Base-by-base conservation (phyloP, 1,284 basidiomycete genomes). In the Sutorius eximius region DNA sequence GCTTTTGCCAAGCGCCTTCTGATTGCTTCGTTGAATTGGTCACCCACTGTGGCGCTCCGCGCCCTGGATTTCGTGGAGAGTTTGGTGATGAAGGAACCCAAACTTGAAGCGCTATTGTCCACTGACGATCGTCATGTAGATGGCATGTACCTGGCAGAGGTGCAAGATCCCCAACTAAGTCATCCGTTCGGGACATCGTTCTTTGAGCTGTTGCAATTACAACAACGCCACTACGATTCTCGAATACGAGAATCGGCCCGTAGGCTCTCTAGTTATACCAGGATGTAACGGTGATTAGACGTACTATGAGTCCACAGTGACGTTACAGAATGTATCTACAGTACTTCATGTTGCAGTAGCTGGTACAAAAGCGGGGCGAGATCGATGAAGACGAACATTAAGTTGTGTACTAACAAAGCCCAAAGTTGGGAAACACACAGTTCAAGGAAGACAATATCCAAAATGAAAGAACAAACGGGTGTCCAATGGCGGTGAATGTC, bases 1-100 rank as follows among this genome's bases (percentile, higher is more conserved):
- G 92, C 95, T 2, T 98, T 99, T 71, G 82, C 90, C 52, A 98
- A 98, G 75, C 89, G 97, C 27, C 79, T 99, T 40, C 77, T 94
- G 29, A 83, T 82, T 45, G 86, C 87, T 27, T 84, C 87, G 13
- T 76, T 98, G 45, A 85, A 90, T 65, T 92, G 93, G 83, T 84
- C 95, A 0, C 78, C 91, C 1, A 65, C 72, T 2, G 80, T 82
- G 11, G 82, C 85, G 20, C 72, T 87, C 45, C 85, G 87, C 42
- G 76, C 87, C 16, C 71, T 98, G 32, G 81, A 82, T 29, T 91
- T 96, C 61, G 85, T 95, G 8, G 76, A 76, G 41, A 77, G 76
- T 48, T 75, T 98, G 58, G 73, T 96, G 49, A 82, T 79, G 49
- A 87, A 86, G 63, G 91, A 98, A 62, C 76, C 86, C 16, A 87